Evolutionary conservation across 163 green algal species (phyloP).

Genomic region (Trebouxiophyceae sp.): DNA sequence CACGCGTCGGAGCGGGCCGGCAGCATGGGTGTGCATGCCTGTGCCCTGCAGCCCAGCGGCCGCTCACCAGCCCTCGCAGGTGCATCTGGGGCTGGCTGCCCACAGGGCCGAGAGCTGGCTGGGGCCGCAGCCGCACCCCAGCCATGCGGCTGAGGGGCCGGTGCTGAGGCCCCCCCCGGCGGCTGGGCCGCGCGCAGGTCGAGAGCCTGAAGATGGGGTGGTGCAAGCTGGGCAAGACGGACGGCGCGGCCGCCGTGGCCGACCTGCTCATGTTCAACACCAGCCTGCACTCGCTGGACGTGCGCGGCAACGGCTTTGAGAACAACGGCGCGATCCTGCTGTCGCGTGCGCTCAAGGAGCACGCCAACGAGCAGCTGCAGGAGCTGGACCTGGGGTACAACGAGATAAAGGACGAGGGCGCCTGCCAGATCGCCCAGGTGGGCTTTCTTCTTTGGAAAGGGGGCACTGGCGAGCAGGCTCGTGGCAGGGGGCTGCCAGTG

Average conservation of each 20-base stretch:
- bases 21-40: no score
- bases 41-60: no score
- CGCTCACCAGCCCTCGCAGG: no score
- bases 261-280: slow-evolving; percentile 89
- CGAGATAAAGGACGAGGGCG: slow-evolving; percentile 96
- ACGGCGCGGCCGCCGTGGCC: slow-evolving; percentile 65
- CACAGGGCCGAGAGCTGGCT: no score
- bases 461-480: no score
- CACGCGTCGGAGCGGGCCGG: no score
- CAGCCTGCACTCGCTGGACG: slow-evolving; percentile 66
- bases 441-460: no score
- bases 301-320: slow-evolving; percentile 84
- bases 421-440: slow-evolving; percentile 87
- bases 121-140: no score
- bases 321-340: slow-evolving; percentile 50
- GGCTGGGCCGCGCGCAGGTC: slow-evolving; percentile 22
- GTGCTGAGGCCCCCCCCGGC: background rate
- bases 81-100: no score
- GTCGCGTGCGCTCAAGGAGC: slow-evolving; percentile 34
- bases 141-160: background rate
- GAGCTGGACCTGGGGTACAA: slow-evolving; percentile 97
- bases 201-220: slow-evolving; percentile 88
- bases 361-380: slow-evolving; percentile 65
- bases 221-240: slow-evolving; percentile 82
- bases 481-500: no score